Evolutionary conservation across 495 filamentous ascomycete genomes (phyloP).

Genomic region (Penicillium macrosclerotiorum): DNA sequence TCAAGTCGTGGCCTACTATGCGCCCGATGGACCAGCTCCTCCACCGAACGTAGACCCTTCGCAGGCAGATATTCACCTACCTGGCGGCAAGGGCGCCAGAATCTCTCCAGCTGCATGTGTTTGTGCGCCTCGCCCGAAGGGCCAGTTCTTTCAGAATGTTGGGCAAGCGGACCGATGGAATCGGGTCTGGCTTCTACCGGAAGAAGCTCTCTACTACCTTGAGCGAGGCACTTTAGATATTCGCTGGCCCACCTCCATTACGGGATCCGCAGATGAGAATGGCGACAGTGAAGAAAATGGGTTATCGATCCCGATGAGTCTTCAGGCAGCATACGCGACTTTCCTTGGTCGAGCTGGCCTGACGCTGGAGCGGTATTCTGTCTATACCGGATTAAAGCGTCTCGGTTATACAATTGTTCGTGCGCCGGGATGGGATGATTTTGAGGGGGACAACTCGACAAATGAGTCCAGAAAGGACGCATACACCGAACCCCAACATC

Average conservation of each 20-base stretch:
- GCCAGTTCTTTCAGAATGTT: constrained; percentile 55
- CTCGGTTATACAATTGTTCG: constrained; percentile 76
- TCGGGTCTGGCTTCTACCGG: constrained; percentile 79
- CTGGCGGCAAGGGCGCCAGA: constrained; percentile 15
- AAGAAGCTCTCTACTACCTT: constrained; percentile 85
- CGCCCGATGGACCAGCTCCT: constrained; percentile 36
- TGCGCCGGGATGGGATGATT: constrained; percentile 56
- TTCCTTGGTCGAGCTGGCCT: constrained; percentile 64
- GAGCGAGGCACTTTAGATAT: constrained; percentile 85
- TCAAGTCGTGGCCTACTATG: constrained; percentile 53
- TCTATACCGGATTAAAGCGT: constrained; percentile 81
- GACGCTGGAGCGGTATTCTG: constrained; percentile 79
- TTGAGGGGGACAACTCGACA: constrained; percentile 9
- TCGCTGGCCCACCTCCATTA: constrained; percentile 63
- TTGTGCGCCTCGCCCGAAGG: constrained; percentile 44
- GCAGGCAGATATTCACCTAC: constrained; percentile 9
- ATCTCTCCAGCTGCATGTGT: constrained; percentile 41
- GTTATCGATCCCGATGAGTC: constrained; percentile 74
- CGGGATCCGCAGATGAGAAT: constrained; percentile 27
- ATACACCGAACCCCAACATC: constrained; percentile 11
- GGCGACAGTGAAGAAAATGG: constrained; percentile 31
- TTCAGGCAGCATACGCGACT: constrained; percentile 85
- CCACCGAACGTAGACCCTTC: constrained; percentile 8
- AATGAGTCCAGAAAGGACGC: neutral
- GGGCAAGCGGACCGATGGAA: constrained; percentile 56